Base-by-base conservation (phyloP, 805 yeast species). In the Hanseniaspora hatyaiensis region DNA sequence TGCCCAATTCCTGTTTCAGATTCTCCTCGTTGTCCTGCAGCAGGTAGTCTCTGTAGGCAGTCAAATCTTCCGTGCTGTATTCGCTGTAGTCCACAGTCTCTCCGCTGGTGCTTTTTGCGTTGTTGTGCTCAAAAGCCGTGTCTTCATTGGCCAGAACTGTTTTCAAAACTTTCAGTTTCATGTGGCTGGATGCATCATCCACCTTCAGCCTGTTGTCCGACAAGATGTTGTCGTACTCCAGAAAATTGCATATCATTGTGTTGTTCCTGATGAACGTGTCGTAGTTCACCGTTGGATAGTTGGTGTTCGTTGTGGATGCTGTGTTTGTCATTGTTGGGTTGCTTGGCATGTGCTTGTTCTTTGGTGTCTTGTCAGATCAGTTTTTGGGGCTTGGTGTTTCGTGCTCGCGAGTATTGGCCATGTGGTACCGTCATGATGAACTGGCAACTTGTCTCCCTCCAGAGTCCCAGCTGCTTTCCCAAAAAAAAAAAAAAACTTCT, bases 221-320 rank as follows among this genome's bases (percentile, higher is more conserved):
- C 3, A 47, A n/a, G 2, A 47, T 6, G 12, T 36, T 41, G 16
- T 48, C 46, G 16, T 31, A 36, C 5, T 47, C 47, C n/a, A 34
- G 18, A 20, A 36, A 40, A 24, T 47, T 47, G 15, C 42, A 40
- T 2, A 20, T 30, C 18, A 47, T 20, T 3, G 41, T 40, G 31
- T 36, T 47, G 38, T 36, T 47, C 36, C 48, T 44, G 8, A 44
- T 44, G 5, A 34, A 34, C 4, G 41, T 34, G 13, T 44, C 48
- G 16, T 44, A 44, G 37, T 44, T 44, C n/a, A n/a, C n/a, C n/a
- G n/a, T n/a, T n/a, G n/a, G 12, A 36, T 31, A 30, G 13, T 19
- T 2, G 34, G 32, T 6, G 4, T 8, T 30, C 16, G 2, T 32
- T 42, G 29, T 33, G 13, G 38, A 12, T 6, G 31, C 26, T 15